Evolutionary conservation across 805 yeast genomes (phyloP), one percentile per base, ranked within the genome.

Genomic region (Cyberlindnera maclurae): DNA sequence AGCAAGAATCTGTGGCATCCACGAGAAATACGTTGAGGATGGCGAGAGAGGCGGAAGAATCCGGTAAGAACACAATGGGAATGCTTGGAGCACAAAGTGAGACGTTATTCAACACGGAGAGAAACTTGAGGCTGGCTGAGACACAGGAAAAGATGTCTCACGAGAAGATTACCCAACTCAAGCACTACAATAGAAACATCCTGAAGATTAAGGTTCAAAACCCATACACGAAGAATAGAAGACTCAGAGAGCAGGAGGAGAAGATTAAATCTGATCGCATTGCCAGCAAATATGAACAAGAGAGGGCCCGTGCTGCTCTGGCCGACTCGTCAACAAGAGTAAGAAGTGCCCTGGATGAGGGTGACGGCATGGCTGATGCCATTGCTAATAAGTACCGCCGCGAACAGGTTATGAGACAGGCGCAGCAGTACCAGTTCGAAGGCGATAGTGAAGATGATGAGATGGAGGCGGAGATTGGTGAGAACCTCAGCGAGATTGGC

Each of bases 61-160:
- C 81, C 5, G 90, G 87, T 28, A 67, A 79, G 45, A 89, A 90
- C 57, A 82, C 97, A 0, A 62, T 90, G 45, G 97, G 96, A 22
- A 77, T 86, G 77, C 70, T 93, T 35, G 98, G 98, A 18, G 75
- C 89, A n/a, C 97, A 93, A 60, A 79, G 93, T 41, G 96, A 88
- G 57, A 70, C 86, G 35, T 67, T 93, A 46, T 84, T 82, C 58
- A 77, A 76, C 52, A 79, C 89, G 15, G 96, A 93, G 57, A 75
- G 76, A 47, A 80, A 80, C 47, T 65, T 90, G 49, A 75, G 83
- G 38, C 64, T 84, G 39, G 86, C 94, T 37, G 82, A 79, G 42
- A 80, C 86, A 3, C 96, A 88, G 57, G 84, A 85, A 42, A 68
- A 78, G 49, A 74, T 84, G 39, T 95, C 95, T 5, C 88, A 82